Conservation (phyloP, 163 green algal genomes). For the Trebouxia gelatinosa region DNA sequence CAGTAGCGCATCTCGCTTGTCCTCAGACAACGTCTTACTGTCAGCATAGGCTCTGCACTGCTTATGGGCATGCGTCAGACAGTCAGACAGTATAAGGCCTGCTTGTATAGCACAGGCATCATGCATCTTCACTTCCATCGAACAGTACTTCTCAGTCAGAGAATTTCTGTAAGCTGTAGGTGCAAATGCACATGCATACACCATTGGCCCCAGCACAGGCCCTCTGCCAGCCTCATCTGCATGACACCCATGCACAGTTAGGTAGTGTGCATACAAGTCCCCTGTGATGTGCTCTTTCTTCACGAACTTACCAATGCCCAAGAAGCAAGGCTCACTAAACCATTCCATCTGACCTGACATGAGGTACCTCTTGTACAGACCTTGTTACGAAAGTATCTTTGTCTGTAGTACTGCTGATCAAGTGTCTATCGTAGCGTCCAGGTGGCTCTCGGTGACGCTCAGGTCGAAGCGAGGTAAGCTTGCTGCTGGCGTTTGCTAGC, state of each 20-base stretch:
- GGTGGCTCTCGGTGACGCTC: no score
- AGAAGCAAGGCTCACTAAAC: conserved; percentile 51
- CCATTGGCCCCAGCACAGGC: conserved; percentile 91
- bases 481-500: no score
- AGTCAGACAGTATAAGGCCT: neutral
- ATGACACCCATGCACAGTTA: neutral
- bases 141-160: neutral
- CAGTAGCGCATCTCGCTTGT: conserved; percentile 68
- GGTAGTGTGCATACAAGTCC: neutral
- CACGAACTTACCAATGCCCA: conserved; percentile 52
- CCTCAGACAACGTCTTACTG: conserved; percentile 80
- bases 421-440: no score
- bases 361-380: no score
- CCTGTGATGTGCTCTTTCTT: neutral
- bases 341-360: no score
- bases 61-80: neutral
- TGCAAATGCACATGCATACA: conserved; percentile 65
- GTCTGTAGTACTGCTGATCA: no score
- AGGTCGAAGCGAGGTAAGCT: no score
- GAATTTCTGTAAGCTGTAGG: conserved; percentile 1
- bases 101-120: neutral
- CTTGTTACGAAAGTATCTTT: no score
- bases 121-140: neutral
- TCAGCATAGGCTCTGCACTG: conserved; percentile 70
- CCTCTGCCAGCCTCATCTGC: conserved; percentile 91